Evolutionary conservation across 2,329 filamentous ascomycete species (phyloP), one percentile per base, ranked within the genome.

Genomic region (Cordyceps militaris): DNA sequence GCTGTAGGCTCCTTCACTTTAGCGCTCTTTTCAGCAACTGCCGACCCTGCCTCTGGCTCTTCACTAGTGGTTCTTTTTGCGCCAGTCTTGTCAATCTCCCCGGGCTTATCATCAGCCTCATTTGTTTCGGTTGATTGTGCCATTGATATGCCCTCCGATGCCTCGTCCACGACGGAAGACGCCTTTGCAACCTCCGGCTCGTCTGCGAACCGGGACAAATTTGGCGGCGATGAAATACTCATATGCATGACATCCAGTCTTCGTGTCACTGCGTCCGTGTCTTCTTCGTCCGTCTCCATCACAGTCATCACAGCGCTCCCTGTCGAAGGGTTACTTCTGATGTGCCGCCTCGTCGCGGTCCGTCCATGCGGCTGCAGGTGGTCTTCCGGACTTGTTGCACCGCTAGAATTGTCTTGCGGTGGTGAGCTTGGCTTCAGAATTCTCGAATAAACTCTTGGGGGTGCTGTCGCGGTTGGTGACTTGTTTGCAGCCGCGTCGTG

Each of bases 301-400:
- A 96, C 91, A 0, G 90, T 94, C 1, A 86, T 85, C 21, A 96
- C 88, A 4, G 86, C 82, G 55, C 86, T 90, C 50, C 89, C 87
- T 14, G 88, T 87, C 14, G 89, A 93, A 24, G 89, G 88, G 62
- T 86, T 92, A 69, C 89, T 88, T 65, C 90, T 80, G 63, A 84
- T 86, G 70, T 96, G 91, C 62, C 91, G 82, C 67, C 92, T 85
- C 6, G 90, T 93, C 66, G 90, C 95, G 55, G 87, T 85, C 40
- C 70, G 77, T 55, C 83, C 63, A 70, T 82, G 62, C 69, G 82
- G 66, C 71, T 83, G 69, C 74, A 76, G 63, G 73, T 80, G 71
- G 62, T 83, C 74, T 52, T 80, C 76, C 53, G 76, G 73, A 60
- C 71, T 68, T 60, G 66, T 44, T 21, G 34, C 28, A 14, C n/a